These are phyloP conservation scores for Syzygium jambos DNA, from an alignment of 345 rosid genomes.

Conservation along the genomic window DNA sequence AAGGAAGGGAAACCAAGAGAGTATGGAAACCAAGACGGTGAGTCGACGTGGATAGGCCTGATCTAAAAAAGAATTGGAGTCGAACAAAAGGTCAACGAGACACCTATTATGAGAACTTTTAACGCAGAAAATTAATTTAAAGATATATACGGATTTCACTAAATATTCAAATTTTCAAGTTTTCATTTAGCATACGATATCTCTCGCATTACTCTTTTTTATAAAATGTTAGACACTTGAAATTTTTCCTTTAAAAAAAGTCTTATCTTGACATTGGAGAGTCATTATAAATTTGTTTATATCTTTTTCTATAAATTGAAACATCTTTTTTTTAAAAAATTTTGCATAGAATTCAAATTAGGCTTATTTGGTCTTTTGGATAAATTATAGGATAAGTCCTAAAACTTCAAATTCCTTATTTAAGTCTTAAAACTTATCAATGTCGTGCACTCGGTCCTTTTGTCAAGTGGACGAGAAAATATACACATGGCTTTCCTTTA, in stretches of 20 bases:
- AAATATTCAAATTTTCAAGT: neutral
- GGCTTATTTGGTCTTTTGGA: neutral
- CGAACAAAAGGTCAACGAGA: neutral
- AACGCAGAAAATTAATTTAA: neutral
- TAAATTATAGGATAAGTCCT: neutral
- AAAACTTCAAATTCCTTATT: neutral
- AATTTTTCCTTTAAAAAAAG: neutral
- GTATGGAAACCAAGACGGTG: neutral
- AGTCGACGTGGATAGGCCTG: neutral
- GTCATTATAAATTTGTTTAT: too few species aligned
- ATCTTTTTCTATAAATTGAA: neutral
- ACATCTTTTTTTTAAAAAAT: neutral
- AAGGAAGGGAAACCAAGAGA: neutral
- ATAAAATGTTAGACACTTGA: too few species aligned
- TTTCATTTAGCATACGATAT: neutral
- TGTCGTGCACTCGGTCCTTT: too few species aligned
- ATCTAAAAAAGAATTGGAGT: neutral
- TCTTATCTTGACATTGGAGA: neutral
- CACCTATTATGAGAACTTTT: too few species aligned
- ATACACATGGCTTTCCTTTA: too few species aligned
- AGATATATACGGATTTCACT: neutral
- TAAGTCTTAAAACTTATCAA: too few species aligned
- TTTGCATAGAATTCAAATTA: neutral
- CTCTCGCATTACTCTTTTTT: neutral
- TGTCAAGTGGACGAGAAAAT: too few species aligned